Base-by-base conservation (phyloP, 139 green algal species). In the Ettlia oleoabundans region DNA sequence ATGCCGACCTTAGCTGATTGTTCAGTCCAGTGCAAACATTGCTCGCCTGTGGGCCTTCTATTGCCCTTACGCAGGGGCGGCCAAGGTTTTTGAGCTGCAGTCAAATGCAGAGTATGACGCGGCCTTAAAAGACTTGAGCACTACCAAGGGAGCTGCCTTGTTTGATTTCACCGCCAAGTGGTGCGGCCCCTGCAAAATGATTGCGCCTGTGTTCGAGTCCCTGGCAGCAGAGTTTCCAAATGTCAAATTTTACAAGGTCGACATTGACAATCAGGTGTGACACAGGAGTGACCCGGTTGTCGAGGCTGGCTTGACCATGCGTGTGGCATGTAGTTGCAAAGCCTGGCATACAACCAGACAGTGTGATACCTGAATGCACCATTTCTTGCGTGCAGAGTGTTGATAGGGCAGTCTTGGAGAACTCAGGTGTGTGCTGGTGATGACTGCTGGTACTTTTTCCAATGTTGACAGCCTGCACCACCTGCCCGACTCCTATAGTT, bases 171-270 rank as follows among this genome's bases (percentile, higher is more conserved):
- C 68, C 0, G 79, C 79, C 13, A 41, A 51, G 18, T 80, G 73
- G 73, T 86, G 82, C 74, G 74, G 74, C 3, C 82, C 82, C 40
- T 86, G 82, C 64, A 85, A 85, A 64, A 87, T 91, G 68, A 91
- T 94, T 43, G 84, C 87, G 0, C 89, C 89, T 4, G 52, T 89
- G 13, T 88, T 89, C 30, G 84, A 88, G 41, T 22, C 83, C 65
- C 72, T 94, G 30, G 80, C 74, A 26, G 42, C 40, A 4, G 53
- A 83, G 26, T 37, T 80, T 51, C 40, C 65, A 9, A 35, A 37
- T n/a, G 88, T 92, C 10, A 80, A 64, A 19, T 96, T 96, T 30
- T 78, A 88, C 32, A 96, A 93, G 75, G 75, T 96, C 1, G 92
- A 96, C 78, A 96, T 96, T 22, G 92, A 96, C 64, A 83, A 91